Evolutionary conservation across 1,284 basidiomycete genomes (phyloP).

Genomic region (Irpex sp.): DNA sequence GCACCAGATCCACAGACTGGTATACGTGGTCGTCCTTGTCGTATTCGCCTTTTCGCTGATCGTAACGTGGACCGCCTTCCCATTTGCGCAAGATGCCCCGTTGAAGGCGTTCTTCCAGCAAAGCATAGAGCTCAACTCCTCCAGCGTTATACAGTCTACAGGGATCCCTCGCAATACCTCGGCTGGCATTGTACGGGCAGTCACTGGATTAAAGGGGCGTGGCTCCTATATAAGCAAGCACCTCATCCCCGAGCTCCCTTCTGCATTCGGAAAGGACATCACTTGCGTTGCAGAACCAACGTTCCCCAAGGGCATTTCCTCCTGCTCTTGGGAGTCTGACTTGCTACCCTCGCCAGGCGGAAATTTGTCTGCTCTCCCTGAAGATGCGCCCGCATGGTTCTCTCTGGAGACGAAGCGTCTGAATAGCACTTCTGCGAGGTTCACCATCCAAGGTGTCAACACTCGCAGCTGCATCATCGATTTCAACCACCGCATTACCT

Average conservation of each 20-base stretch:
- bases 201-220: constrained; percentile 45
- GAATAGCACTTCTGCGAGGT: constrained; percentile 26
- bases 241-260: constrained; percentile 51
- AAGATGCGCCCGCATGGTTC: constrained; percentile 23
- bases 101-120: constrained; percentile 70
- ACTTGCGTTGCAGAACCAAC: constrained; percentile 13
- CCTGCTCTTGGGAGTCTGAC: constrained; percentile 36
- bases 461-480: constrained; percentile 63
- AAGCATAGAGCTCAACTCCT: constrained; percentile 39
- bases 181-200: constrained; percentile 12
- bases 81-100: constrained; percentile 56
- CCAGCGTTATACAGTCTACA: too few relatives aligned
- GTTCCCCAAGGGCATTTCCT: constrained; percentile 20
- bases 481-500: constrained; percentile 48
- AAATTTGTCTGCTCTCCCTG: not conserved
- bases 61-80: constrained; percentile 49
- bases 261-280: constrained; percentile 32
- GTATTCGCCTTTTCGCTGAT: constrained; percentile 42
- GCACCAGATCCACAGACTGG: constrained; percentile 45
- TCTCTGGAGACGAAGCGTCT: constrained; percentile 30
- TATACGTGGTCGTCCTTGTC: constrained; percentile 37
- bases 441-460: constrained; percentile 47
- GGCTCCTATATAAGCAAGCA: constrained; percentile 35
- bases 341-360: constrained; percentile 30
- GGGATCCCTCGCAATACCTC: constrained; percentile 8